Evolutionary conservation across 1,139 yeast species (phyloP).

Genomic region (Hemisphaericaspora xylofermentans): DNA sequence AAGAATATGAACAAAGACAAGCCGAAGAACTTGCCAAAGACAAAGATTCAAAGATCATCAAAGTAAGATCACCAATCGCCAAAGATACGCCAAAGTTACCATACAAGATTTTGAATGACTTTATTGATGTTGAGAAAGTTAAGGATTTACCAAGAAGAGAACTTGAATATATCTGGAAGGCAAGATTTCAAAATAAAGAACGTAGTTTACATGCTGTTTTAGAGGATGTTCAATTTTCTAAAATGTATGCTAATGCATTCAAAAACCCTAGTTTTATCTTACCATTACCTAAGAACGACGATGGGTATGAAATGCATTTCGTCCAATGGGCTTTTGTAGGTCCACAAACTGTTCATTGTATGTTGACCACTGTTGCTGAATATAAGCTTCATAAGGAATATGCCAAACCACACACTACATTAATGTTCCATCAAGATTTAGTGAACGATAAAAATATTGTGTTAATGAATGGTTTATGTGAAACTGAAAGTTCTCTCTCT

Average conservation of each 20-base stretch:
- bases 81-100: slow-evolving; percentile 50
- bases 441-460: slow-evolving; percentile 61
- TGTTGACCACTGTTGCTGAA: slow-evolving; percentile 90
- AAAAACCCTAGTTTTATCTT: slow-evolving; percentile 72
- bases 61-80: slow-evolving; percentile 55
- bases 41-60: slow-evolving; percentile 51
- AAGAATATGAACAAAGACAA: slow-evolving; percentile 49
- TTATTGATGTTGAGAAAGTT: slow-evolving; percentile 67
- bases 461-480: slow-evolving; percentile 86
- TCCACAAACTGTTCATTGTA: slow-evolving; percentile 79
- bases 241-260: slow-evolving; percentile 65
- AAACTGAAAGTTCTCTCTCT: slow-evolving; percentile 62
- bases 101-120: slow-evolving; percentile 71
- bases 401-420: slow-evolving; percentile 93
- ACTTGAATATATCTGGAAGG: slow-evolving; percentile 84
- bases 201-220: slow-evolving; percentile 66
- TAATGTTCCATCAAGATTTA: slow-evolving; percentile 84
- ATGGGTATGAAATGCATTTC: slow-evolving; percentile 81
- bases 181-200: slow-evolving; percentile 68
- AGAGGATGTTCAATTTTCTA: slow-evolving; percentile 54
- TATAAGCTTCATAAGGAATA: slow-evolving; percentile 87
- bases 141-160: slow-evolving; percentile 57
- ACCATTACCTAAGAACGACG: slow-evolving; percentile 60
- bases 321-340: slow-evolving; percentile 95
- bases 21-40: slow-evolving; percentile 33